phyloP scores from a whole-genome alignment of 768 basidiomycete genomes.

The Lanmaoa pseudosensibilis region DNA sequence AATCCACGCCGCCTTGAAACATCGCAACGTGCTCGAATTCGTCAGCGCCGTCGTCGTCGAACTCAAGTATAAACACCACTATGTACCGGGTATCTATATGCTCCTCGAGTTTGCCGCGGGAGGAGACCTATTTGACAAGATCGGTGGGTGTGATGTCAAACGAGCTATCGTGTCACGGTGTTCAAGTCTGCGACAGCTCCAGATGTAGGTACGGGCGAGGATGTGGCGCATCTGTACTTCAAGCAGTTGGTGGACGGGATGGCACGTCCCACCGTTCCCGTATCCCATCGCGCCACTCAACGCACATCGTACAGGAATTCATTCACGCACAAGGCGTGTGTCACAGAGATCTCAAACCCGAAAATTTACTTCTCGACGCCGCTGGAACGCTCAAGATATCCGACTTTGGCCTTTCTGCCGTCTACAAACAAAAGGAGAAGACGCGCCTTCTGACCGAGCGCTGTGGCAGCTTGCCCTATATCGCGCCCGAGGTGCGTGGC shows the following conservation, averaged over 20 bases:
- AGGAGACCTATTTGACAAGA: slow-evolving; percentile 98
- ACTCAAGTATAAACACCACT: slow-evolving; percentile 51
- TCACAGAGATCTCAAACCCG: slow-evolving; percentile 96
- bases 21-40: slow-evolving; percentile 81
- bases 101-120: slow-evolving; percentile 89
- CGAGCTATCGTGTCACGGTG: background rate
- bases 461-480: slow-evolving; percentile 92
- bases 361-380: slow-evolving; percentile 86
- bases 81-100: slow-evolving; percentile 86
- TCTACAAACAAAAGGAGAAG: slow-evolving; percentile 83
- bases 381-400: slow-evolving; percentile 88
- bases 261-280: slow-evolving; percentile 42
- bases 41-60: slow-evolving; percentile 77
- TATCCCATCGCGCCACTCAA: background rate
- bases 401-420: slow-evolving; percentile 92
- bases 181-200: slow-evolving; percentile 56
- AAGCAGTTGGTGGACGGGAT: slow-evolving; percentile 81
- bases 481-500: slow-evolving; percentile 81
- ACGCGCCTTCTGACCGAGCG: slow-evolving; percentile 74
- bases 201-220: slow-evolving; percentile 82
- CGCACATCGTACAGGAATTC: slow-evolving; percentile 53
- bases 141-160: slow-evolving; percentile 56
- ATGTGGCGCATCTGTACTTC: slow-evolving; percentile 90
- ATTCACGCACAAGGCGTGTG: slow-evolving; percentile 90
- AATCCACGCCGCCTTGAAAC: slow-evolving; percentile 79